These are phyloP conservation scores for Sedum album DNA, from an alignment of 164 flowering plant species.

Conservation along the genomic window DNA sequence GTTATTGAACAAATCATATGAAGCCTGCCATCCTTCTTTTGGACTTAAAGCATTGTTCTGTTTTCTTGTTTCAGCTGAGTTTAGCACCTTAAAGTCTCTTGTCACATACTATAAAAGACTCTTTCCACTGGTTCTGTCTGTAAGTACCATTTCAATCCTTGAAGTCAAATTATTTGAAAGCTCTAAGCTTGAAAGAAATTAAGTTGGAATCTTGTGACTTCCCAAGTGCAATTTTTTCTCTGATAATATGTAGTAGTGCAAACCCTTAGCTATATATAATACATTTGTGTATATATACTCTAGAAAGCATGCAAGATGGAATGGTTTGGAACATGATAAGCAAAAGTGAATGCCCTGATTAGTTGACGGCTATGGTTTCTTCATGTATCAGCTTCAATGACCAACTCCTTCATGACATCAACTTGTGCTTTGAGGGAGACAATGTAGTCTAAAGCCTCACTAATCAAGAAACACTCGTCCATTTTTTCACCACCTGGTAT, in stretches of 20 bases:
- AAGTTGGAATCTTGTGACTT: too few relatives aligned
- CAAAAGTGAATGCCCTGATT: neutral
- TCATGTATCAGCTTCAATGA: constrained; percentile 22
- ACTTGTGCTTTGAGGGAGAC: constrained; percentile 56
- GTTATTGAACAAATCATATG: neutral
- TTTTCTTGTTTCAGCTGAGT: neutral
- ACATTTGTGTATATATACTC: neutral
- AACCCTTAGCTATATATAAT: too few relatives aligned
- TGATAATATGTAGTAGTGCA: too few relatives aligned
- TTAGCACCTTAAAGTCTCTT: neutral
- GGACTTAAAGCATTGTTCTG: neutral
- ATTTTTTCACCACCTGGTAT: constrained; percentile 68
- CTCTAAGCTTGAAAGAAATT: too few relatives aligned
- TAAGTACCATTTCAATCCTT: neutral
- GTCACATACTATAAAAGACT: neutral
- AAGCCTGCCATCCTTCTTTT: too few relatives aligned
- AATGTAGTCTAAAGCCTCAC: constrained; percentile 75
- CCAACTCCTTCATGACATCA: constrained; percentile 61
- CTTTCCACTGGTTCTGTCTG: neutral
- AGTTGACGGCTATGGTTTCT: neutral
- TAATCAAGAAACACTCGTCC: constrained; percentile 39
- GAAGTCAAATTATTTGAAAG: neutral
- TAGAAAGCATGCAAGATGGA: neutral
- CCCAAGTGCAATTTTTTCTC: too few relatives aligned
- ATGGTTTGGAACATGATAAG: neutral